Evolutionary conservation across 2,329 filamentous ascomycete species (phyloP), one percentile per base, ranked within the genome.

Genomic region (Hypoxylon sp.): DNA sequence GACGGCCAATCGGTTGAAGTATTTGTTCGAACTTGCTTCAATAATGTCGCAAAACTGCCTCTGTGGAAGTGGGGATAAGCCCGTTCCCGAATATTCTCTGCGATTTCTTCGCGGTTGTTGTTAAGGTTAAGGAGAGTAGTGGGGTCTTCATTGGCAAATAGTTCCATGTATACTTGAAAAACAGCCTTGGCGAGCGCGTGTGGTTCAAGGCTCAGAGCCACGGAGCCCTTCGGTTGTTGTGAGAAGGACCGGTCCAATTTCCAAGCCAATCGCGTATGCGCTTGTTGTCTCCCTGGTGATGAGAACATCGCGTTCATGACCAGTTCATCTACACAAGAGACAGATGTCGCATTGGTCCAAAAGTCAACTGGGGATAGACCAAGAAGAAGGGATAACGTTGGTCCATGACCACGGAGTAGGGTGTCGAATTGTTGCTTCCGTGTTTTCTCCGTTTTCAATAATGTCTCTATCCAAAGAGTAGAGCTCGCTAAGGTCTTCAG

Each of bases 361-460:
- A 83, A 84, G 68, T 86, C 83, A 6, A 83, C 76, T 0, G 83
- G 83, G 0, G 74, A 79, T 33, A 90, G 70, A 0, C 87, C 88
- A 3, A 90, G 74, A 0, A 90, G 74, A 5, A 86, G 69, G 2
- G 84, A 82, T 4, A 88, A 72, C 0, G 83, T 84, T 0, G 80
- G 75, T 0, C 83, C 79, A 64, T 87, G 78, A 0, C 83, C 84
- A 47, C 81, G 81, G 0, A 90, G 80, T 6, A 87, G 70, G 2
- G 74, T 74, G 11, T 83, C 77, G 14, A 86, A 77, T 5, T 77
- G 74, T 19, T 75, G 68, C 1, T 74, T 70, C 17, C 78, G 68
- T 17, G 76, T 74, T 17, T 73, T 70, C 10, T 76, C 68, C 9
- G 68, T 74, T n/a, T 78, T 78, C 14, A 83, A 50, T 9, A 87